phyloP scores from a whole-genome alignment of 2,329 filamentous ascomycete genomes.

The Fusarium mundagurra region DNA sequence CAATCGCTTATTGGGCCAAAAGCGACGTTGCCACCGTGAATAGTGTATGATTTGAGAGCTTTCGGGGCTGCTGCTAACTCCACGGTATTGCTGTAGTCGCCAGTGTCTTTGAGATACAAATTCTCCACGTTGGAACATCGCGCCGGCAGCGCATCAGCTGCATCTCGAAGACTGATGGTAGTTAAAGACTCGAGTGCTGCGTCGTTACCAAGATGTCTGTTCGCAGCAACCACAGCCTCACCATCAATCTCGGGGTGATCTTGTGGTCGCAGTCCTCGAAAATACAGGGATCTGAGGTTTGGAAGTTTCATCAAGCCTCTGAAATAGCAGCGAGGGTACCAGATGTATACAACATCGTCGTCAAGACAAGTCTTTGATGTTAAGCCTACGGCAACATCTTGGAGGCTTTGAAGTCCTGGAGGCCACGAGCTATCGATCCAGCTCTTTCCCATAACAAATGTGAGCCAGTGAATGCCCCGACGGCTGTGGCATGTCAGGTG shows the following conservation, averaged over 20 bases:
- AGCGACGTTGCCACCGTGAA: fast-evolving
- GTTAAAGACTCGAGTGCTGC: neutral
- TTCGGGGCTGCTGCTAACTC: fast-evolving
- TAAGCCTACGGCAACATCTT: neutral
- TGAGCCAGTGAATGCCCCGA: neutral
- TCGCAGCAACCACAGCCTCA: fast-evolving
- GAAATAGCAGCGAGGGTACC: neutral
- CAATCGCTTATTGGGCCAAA: neutral
- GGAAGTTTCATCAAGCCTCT: neutral
- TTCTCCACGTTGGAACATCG: neutral
- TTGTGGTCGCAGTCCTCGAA: neutral
- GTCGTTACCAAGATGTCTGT: neutral
- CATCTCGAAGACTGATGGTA: neutral
- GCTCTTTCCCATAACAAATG: neutral
- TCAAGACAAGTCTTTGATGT: neutral
- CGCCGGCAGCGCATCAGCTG: fast-evolving
- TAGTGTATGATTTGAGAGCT: neutral
- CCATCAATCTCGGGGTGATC: neutral
- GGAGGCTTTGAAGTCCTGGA: neutral
- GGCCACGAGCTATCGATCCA: neutral
- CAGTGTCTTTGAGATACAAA: neutral
- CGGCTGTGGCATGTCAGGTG: neutral
- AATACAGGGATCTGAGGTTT: neutral
- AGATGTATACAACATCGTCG: neutral
- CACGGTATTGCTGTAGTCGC: fast-evolving